Base-by-base conservation (phyloP, 257 asterid genomes). In the Solanum dulcamara region DNA sequence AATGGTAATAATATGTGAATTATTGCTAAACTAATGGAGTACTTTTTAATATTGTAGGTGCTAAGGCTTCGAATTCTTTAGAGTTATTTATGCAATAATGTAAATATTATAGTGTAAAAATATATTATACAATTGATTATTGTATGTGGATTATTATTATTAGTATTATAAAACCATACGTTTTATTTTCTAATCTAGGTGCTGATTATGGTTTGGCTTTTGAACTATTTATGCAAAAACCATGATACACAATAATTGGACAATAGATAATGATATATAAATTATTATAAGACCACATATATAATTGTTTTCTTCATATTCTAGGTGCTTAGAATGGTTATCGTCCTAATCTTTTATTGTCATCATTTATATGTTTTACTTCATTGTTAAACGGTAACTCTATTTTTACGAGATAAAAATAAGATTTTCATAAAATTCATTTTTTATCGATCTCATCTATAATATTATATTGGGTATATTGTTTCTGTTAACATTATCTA, bases 391-490 rank as follows among this genome's bases (percentile, higher is more conserved):
- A n/a, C n/a, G n/a, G n/a, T n/a, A n/a, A n/a, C n/a, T n/a, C 2
- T 22, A 18, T 51, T 0, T 15, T 53, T 2, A 0, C 1, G n/a
- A 53, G 1, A 0, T 18, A 20, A 8, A 55, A 20, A 55, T 55
- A 7, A 55, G 2, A 20, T 7, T 7, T 3, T 0, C 5, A 0
- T 8, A 20, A 0, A 20, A 12, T 55, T 20, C 3, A 8, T 53
- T 20, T 0, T 3, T 17, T 51, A 5, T 10, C 2, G 1, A 51
- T 1, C 1, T 3, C 0, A 51, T 15, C 0, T 0, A 17, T 17
- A 3, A 22, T 17, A 51, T 4, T 5, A 14, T 17, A 46, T 12
- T 12, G 14, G 6, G 17, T 33, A 33, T 33, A 12, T 46, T 14
- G 4, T 48, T 48, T 1, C 17, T 51, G 10, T 51, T 10, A 18